Base-by-base conservation (phyloP, 169 alveolate species). In the Blepharisma undulans region DNA sequence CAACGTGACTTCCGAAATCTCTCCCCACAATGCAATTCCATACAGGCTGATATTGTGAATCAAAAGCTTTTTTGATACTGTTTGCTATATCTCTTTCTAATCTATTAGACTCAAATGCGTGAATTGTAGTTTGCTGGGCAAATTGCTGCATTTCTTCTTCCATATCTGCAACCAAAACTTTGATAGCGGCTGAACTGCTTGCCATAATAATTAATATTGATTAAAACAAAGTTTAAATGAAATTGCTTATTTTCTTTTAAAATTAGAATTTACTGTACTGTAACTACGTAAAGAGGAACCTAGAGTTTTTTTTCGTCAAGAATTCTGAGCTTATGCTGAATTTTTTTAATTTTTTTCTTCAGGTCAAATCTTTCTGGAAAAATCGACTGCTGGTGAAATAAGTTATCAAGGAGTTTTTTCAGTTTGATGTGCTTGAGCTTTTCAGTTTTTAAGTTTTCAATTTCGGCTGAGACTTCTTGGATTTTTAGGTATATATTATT, bases 21-120 rank as follows among this genome's bases (percentile, higher is more conserved):
- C 94, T 90, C 7, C 96, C 96, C 27, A 94, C 94, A 60, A 94
- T 89, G 33, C 89, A 93, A 76, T 91, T 94, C 96, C 96, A 94
- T 25, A 93, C 90, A 1, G 91, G 87, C 6, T 88, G 92, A 79
- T 34, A 86, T 1, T 81, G 33, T 29, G 91, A 87, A 60, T 94
- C 96, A 72, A 92, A 90, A 19, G 81, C 89, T 27, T 85, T 82
- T 84, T 91, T 94, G 89, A 94, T 94, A 59, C 87, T 78, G 60
- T 82, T 72, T 27, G 96, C 95, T 21, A 94, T 93, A 59, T 79
- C 74, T 32, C 94, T 78, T 60, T 94, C 96, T 29, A 78, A 89
- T 33, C 84, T 90, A 21, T 27, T 30, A 66, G 93, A 86, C 29
- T 94, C 96, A 36, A 94, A 94, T 2, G 96, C 93, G 7, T 94